Percentiles rank a stretch among this genome's conserved stretches.
These are phyloP conservation scores for Zangia roseola DNA, from an alignment of 768 basidiomycete genomes.

Conservation along the genomic window DNA sequence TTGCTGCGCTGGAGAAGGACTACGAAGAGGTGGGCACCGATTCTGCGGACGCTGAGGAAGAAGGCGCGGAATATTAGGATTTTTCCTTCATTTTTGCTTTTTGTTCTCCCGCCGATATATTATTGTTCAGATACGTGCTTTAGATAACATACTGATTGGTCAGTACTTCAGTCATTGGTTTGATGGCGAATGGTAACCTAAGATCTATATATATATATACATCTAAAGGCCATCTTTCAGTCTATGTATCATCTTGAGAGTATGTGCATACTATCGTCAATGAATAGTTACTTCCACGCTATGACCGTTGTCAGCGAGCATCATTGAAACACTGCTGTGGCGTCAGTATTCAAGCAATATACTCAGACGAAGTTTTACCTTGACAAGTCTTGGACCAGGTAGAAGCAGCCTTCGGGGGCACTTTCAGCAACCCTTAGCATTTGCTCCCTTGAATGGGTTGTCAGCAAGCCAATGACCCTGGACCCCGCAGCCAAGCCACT, in stretches of 20 bases:
- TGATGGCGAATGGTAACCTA: background rate
- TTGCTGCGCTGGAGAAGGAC: slow-evolving; percentile 95
- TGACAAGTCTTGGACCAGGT: slow-evolving; percentile 70
- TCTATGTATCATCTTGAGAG: background rate
- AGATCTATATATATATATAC: no score
- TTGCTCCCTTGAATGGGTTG: slow-evolving; percentile 70
- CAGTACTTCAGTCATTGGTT: slow-evolving; percentile 12
- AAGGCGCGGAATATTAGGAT: slow-evolving; percentile 49
- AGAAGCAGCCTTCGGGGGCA: slow-evolving; percentile 31
- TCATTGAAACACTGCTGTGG: slow-evolving; percentile 27
- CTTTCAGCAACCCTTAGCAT: slow-evolving; percentile 62
- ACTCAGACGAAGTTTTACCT: slow-evolving; percentile 42
- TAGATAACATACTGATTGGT: slow-evolving; percentile 9
- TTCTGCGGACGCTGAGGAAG: slow-evolving; percentile 71
- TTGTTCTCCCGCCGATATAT: background rate
- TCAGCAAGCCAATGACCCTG: slow-evolving; percentile 80
- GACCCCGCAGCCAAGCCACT: slow-evolving; percentile 83
- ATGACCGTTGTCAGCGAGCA: slow-evolving; percentile 28
- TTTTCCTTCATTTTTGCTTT: background rate
- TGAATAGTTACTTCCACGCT: slow-evolving; percentile 39
- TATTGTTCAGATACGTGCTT: slow-evolving; percentile 3
- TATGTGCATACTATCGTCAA: slow-evolving; percentile 2
- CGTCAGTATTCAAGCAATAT: slow-evolving; percentile 1
- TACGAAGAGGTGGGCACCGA: slow-evolving; percentile 88
- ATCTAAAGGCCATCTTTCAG: background rate